Evolutionary conservation across 257 asterid genomes (phyloP).

Genomic region (Cinchona pubescens): DNA sequence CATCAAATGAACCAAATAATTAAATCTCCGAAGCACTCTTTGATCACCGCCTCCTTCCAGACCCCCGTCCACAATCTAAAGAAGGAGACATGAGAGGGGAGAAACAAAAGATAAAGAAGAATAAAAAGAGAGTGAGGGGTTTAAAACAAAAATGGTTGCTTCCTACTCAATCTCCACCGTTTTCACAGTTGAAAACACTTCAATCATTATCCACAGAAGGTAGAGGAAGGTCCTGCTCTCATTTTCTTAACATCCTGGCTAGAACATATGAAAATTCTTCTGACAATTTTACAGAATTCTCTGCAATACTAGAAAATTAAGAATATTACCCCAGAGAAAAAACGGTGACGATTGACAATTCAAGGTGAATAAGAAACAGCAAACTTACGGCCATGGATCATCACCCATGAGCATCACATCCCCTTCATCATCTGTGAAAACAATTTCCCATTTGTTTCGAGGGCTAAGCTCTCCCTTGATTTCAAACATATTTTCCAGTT

Average conservation of each 20-base stretch:
- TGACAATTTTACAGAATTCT: slow-evolving; percentile 74
- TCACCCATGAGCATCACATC: slow-evolving; percentile 97
- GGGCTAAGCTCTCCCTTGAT: slow-evolving; percentile 72
- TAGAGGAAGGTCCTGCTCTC: slow-evolving; percentile 50
- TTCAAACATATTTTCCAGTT: slow-evolving; percentile 84
- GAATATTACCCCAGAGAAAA: slow-evolving; percentile 5
- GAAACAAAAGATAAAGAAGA: not conserved
- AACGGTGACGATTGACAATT: not conserved
- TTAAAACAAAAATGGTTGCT: not conserved
- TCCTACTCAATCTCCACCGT: slow-evolving; percentile 26
- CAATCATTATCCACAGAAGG: slow-evolving; percentile 42
- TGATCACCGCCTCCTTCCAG: slow-evolving; percentile 15
- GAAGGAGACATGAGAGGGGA: not conserved
- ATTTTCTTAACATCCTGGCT: slow-evolving; percentile 76
- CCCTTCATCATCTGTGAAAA: slow-evolving; percentile 89
- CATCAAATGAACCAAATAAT: not conserved
- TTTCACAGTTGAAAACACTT: slow-evolving; percentile 28
- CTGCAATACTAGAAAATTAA: slow-evolving; percentile 41
- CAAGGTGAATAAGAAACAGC: not conserved
- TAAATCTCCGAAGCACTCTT: not conserved
- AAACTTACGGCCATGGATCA: slow-evolving; percentile 97
- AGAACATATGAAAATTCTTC: slow-evolving; percentile 67
- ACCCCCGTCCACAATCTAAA: slow-evolving; percentile 4
- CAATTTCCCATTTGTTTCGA: slow-evolving; percentile 75
- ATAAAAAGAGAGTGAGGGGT: not conserved